Conservation (phyloP, 2,329 filamentous ascomycete genomes). For the Clarireedia homoeocarpa region DNA sequence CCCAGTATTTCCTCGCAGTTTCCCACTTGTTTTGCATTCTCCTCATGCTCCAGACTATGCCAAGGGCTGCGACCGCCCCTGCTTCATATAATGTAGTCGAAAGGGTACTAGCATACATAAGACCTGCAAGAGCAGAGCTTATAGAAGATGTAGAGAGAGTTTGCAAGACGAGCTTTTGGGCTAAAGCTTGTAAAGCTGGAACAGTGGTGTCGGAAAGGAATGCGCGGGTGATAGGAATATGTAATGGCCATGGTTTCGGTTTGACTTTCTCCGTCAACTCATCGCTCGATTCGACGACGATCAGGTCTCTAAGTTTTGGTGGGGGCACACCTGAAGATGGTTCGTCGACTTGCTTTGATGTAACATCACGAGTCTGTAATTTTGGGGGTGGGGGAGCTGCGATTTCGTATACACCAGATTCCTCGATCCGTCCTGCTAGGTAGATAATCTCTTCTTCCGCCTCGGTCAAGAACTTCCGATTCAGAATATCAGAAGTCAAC, state of each 20-base stretch:
- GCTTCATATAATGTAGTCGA: constrained; percentile 51
- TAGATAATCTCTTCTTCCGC: constrained; percentile 80
- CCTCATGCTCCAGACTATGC: constrained; percentile 50
- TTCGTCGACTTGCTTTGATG: constrained; percentile 19
- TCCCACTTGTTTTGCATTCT: constrained; percentile 58
- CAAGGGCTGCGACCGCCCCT: constrained; percentile 53
- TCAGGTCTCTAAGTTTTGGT: constrained; percentile 17
- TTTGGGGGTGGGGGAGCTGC: background rate
- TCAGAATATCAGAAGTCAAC: constrained; percentile 72
- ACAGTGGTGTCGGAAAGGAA: constrained; percentile 60
- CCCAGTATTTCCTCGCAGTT: constrained; percentile 51
- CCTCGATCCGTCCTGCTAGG: constrained; percentile 67
- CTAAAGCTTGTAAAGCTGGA: constrained; percentile 62
- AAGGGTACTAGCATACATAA: constrained; percentile 49
- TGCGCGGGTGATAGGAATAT: constrained; percentile 64
- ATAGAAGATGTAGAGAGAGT: constrained; percentile 62
- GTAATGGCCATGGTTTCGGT: constrained; percentile 54
- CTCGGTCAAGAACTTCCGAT: constrained; percentile 65
- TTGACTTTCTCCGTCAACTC: constrained; percentile 9
- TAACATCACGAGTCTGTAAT: constrained; percentile 13
- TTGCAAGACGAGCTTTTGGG: constrained; percentile 67
- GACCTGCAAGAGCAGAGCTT: constrained; percentile 43
- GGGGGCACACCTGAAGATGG: constrained; percentile 9
- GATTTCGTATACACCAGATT: constrained; percentile 42
- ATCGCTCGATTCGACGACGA: constrained; percentile 18